Base-by-base conservation (phyloP, 148 eudicot genomes). In the Cornus suecica region DNA sequence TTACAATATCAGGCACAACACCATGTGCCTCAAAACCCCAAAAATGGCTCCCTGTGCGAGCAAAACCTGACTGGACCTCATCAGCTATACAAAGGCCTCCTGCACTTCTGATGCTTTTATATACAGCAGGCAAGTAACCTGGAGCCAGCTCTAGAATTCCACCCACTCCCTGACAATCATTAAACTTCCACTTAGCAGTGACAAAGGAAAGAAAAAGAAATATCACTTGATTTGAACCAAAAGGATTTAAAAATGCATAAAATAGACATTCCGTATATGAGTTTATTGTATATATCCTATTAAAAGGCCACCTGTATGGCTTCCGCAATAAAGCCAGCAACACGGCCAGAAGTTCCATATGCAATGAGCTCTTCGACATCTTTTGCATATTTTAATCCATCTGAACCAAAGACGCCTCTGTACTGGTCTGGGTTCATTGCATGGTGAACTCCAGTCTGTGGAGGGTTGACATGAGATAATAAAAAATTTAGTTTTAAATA, bases 21-120 rank as follows among this genome's bases (percentile, higher is more conserved):
- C 93, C 99, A 42, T 96, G 99, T 72, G 83, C 72, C 81, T 96
- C 93, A 74, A 93, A 96, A 70, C 98, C 98, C 99, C 99, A 96
- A 75, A 96, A 96, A 82, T 96, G 93, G 88, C 92, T 88, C 65
- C 99, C 99, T 1, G 91, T 91, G 67, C 99, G 98, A 76, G 91
- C 99, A 82, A 93, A 90, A 72, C 99, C 99, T 63, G 90, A 75
- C 81, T 96, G 99, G 28, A 96, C 99, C 83, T 96, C 99, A 81
- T 96, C 99, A 69, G 99, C 94, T 74, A 96, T 96, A 54, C 87
- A 87, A 60, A 96, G 87, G 26, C 98, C 99, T 65, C 99, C 99
- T 8, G 99, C 99, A 70, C 90, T 90, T 86, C 84, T 93, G 24
- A 96, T 78, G 65, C 77, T 84, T 78, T 82, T 81, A 84, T 91